Evolutionary conservation across 73 alveolate genomes (phyloP), one percentile per base, ranked within the genome.

Genomic region (Symbiodinium pilosum): DNA sequence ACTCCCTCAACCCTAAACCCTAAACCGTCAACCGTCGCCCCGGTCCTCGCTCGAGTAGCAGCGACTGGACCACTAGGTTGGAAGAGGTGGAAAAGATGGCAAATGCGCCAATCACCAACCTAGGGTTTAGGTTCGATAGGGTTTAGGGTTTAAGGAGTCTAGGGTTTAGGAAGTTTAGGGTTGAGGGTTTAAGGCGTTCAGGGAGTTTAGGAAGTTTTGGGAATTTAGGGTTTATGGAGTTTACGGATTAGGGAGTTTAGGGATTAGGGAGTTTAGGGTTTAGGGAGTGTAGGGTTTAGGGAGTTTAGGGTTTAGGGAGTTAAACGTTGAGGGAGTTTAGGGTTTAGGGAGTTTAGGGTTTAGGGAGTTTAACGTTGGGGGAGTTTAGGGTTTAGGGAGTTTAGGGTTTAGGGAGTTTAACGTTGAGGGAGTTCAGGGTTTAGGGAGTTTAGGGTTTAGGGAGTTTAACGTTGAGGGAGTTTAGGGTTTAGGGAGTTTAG

Each of bases 21-120:
- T 14, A n/a, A 64, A 64, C 81, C 81, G 21, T n/a, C 3, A 4
- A 64, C 81, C 41, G 21, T 64, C 38, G 11, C 77, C 59, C 59
- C n/a, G 36, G 68, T 44, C 97, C 97, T 91, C 97, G 64, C 81
- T 91, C 97, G 83, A 91, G 41, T 3, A 91, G 88, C 41, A 91
- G 88, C 51, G 89, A 68, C 89, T 91, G 97, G 39, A 84, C 97
- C 81, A 91, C 97, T 81, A 91, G 88, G 84, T 91, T 91, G 40
- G 97, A 91, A 4, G 97, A 91, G 26, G 97, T 91, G 24, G 97
- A 91, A 34, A 91, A 91, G 39, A 91, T 91, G 54, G 97, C 97
- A 42, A 91, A 91, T 36, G 97, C 88, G 20, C 97, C 97, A 30
- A 91, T 69, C 34, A 91, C 88, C 38, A 91, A 88, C 97, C 97